phyloP scores from a whole-genome alignment of 306 rosid genomes.

The Corylus heterophylla region DNA sequence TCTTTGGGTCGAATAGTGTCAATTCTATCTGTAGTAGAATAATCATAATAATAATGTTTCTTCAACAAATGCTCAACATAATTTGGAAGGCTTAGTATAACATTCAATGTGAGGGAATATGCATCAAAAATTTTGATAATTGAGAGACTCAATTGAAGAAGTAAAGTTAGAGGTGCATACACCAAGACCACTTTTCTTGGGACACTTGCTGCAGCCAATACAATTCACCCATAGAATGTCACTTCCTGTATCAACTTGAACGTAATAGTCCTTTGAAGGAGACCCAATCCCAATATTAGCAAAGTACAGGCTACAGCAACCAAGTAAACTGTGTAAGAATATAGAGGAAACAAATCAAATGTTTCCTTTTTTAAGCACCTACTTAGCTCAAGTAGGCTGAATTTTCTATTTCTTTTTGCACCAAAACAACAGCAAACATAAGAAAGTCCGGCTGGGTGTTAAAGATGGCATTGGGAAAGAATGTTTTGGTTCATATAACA shows the following conservation, averaged over 20 bases:
- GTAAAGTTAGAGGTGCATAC: slow-evolving; percentile 45
- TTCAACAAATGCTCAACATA: slow-evolving; percentile 21
- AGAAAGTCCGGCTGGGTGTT: not conserved
- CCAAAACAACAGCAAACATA: slow-evolving; percentile 5
- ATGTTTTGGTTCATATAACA: not conserved
- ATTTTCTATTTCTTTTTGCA: not conserved
- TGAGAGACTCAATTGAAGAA: slow-evolving; percentile 1
- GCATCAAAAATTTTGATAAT: not conserved
- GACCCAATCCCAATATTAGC: slow-evolving; percentile 78
- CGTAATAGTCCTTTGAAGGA: slow-evolving; percentile 69
- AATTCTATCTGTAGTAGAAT: slow-evolving; percentile 62
- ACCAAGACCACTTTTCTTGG: slow-evolving; percentile 65
- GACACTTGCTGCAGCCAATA: slow-evolving; percentile 66
- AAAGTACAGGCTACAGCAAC: slow-evolving; percentile 64
- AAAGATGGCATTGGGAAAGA: not conserved
- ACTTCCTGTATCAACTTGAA: slow-evolving; percentile 98
- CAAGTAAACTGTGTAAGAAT: slow-evolving; percentile 20
- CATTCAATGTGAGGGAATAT: not conserved
- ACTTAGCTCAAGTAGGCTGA: not conserved
- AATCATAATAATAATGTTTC: slow-evolving; percentile 29
- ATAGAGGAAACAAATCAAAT: slow-evolving; percentile 16
- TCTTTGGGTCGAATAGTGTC: slow-evolving; percentile 53
- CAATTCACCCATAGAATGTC: slow-evolving; percentile 89
- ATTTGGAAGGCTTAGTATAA: slow-evolving; percentile 13
- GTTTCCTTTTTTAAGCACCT: slow-evolving; percentile 1